Evolutionary conservation across 1,139 yeast species (phyloP), one percentile per base, ranked within the genome.

Genomic region (Debaryomycetaceae sp.): DNA sequence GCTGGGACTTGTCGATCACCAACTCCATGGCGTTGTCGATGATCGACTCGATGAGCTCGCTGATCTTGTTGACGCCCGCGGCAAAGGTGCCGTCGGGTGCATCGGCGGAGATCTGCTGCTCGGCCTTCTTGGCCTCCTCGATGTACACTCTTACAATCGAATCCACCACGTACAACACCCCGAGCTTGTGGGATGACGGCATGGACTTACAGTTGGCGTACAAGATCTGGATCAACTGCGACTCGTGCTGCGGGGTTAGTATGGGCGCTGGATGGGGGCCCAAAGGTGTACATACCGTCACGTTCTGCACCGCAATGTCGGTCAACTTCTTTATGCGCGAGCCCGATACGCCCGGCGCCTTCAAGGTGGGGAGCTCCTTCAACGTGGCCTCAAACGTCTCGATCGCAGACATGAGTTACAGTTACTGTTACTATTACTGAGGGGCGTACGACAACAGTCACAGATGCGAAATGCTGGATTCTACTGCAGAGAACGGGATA

Each of bases 341-440:
- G 25, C 97, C 97, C 21, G 96, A 88, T 35, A 91, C 94, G 38
- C 98, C 97, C 15, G 93, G 93, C 17, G 96, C 80, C 58, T 85
- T 86, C 43, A 85, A 67, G 15, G 76, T 67, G 39, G 81, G 74
- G 42, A 89, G 70, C 52, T 89, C 93, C 46, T 77, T 78, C 48
- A 89, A 67, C 38, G 81, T 71, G 39, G 66, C 58, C 56, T 81
- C 83, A 57, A 85, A 84, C 46, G 78, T 79, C 53, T 78, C 80
- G 46, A 67, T 53, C 12, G 53, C 57, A 20, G 64, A 51, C 65
- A 59, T 60, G 5, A 4, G 18, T 23, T 28, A 15, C 12, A 14
- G 25, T 23, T 24, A 5, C n/a, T n/a, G n/a, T n/a, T n/a, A n/a
- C n/a, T n/a, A n/a, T n/a, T n/a, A n/a, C n/a, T n/a, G n/a, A n/a